Evolutionary conservation across 2,329 filamentous ascomycete genomes (phyloP), one percentile per base, ranked within the genome.

Genomic region (Penicillium concentricum): DNA sequence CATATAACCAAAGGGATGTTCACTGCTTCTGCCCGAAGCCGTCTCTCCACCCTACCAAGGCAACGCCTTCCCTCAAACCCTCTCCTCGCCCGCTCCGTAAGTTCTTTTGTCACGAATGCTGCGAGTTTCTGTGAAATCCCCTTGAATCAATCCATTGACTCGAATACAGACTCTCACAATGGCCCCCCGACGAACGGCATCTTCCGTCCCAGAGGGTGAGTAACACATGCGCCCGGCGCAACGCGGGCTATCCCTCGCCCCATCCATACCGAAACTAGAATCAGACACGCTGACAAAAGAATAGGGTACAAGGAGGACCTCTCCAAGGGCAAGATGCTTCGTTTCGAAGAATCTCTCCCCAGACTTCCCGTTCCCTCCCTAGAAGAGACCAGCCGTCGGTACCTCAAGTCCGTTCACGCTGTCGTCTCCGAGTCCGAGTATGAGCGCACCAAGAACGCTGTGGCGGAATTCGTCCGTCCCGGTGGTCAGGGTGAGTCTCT

Each of bases 391-490:
- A 79, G 82, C 59, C 80, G 82, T 67, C 82, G 83, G 60, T 88
- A 88, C 76, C 79, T 88, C 60, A 87, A 87, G 72, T 87, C 85
- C 56, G 82, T 88, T 18, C 85, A 86, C 73, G 82, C 85, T 48
- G 77, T 88, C 30, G 80, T 87, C 54, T 83, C 78, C 64, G 74
- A 81, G 63, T 70, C 76, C 61, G 85, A 88, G 70, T 87, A 78
- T 70, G 78, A 84, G 63, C 75, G 77, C 60, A 87, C 84, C 53
- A 88, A 90, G 73, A 89, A 89, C 71, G 92, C 91, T 32, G 92
- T 99, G 35, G 82, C 90, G 60, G 91, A 92, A 7, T 97, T 99
- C 76, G 80, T 96, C 65, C 87, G 87, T 65, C 91, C 93, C n/a
- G 91, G 91, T 56, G 91, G 92, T 38, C 81, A 87, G 50, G 94